phyloP scores from a whole-genome alignment of 495 filamentous ascomycete genomes.

The Penicillium psychrofluorescens region DNA sequence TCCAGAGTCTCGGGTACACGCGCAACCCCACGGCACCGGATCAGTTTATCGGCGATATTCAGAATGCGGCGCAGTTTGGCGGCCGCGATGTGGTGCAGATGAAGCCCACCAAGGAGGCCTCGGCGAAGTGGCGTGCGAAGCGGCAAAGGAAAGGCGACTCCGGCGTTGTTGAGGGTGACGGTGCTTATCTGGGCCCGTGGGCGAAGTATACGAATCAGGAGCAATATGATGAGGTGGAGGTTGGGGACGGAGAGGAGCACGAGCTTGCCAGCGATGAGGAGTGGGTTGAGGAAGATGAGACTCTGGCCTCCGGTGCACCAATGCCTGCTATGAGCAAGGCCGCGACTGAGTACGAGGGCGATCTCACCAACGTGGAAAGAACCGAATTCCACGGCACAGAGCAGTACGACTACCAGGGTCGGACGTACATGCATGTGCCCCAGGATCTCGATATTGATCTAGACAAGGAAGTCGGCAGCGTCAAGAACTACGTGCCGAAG shows the following conservation, averaged over 20 bases:
- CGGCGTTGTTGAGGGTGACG: slow-evolving; percentile 74
- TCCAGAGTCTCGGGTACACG: slow-evolving; percentile 58
- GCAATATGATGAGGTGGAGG: slow-evolving; percentile 54
- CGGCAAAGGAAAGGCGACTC: slow-evolving; percentile 79
- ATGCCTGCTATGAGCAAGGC: slow-evolving; percentile 49
- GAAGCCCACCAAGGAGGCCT: slow-evolving; percentile 58
- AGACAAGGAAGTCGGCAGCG: slow-evolving; percentile 65
- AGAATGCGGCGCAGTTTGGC: slow-evolving; percentile 39
- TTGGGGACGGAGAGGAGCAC: slow-evolving; percentile 38
- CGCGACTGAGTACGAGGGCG: slow-evolving; percentile 53
- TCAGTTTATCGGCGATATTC: slow-evolving; percentile 48
- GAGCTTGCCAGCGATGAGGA: slow-evolving; percentile 73
- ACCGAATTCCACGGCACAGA: slow-evolving; percentile 82
- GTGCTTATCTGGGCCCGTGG: slow-evolving; percentile 90
- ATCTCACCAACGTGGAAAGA: slow-evolving; percentile 56
- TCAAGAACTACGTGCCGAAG: slow-evolving; percentile 89
- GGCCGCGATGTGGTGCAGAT: slow-evolving; percentile 53
- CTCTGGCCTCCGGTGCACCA: slow-evolving; percentile 34
- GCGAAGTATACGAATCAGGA: slow-evolving; percentile 68
- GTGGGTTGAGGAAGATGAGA: slow-evolving; percentile 57
- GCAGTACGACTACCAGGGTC: slow-evolving; percentile 81
- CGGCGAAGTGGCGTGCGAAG: slow-evolving; percentile 56
- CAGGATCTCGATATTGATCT: slow-evolving; percentile 89
- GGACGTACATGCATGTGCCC: slow-evolving; percentile 81
- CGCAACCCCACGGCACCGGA: slow-evolving; percentile 46